Base-by-base conservation (phyloP, 306 rosid genomes). In the Casuarina glauca region DNA sequence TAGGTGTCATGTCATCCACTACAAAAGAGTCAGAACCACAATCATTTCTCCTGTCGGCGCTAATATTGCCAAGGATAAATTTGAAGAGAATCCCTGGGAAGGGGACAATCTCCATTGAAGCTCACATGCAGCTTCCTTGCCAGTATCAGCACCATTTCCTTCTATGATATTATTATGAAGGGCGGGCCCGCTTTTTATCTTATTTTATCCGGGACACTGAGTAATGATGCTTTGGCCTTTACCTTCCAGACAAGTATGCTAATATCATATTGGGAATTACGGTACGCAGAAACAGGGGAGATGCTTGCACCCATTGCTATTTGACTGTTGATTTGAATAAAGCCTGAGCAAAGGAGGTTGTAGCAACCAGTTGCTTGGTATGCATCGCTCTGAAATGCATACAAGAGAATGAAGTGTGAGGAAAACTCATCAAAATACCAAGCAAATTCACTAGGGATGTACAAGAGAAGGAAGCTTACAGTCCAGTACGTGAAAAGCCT, bases 281-380 rank as follows among this genome's bases (percentile, higher is more conserved):
- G 81, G 69, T 7, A 80, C 1, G 44, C 89, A 7, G 99, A 96
- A 54, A 96, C 83, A 0, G 99, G 99, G 67, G 97, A 79, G 74
- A 96, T 96, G 89, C 97, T 93, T 39, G 99, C 99, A 36, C 99
- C 99, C 99, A 96, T 93, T 49, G 99, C 97, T 64, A 96, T 91
- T 38, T 88, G 84, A 49, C 90, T 91, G 79, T 90, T 96, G 74
- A 96, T 89, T 72, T 96, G 99, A 85, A 96, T 91, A 68, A 96
- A 96, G 68, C 99, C 99, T 0, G 99, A 96, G 90, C 99, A 96
- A 35, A 96, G 96, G 70, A 96, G 99, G 85, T 96, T 96, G 93
- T 96, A 96, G 91, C 99, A 96, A 38, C 99, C 99, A 1, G 99
- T 96, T 55, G 99, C 99, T 90, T 96, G 99, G 81, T 96, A 96